Evolutionary conservation across 257 asterid species (phyloP).

Genomic region (Voacanga thouarsii): DNA sequence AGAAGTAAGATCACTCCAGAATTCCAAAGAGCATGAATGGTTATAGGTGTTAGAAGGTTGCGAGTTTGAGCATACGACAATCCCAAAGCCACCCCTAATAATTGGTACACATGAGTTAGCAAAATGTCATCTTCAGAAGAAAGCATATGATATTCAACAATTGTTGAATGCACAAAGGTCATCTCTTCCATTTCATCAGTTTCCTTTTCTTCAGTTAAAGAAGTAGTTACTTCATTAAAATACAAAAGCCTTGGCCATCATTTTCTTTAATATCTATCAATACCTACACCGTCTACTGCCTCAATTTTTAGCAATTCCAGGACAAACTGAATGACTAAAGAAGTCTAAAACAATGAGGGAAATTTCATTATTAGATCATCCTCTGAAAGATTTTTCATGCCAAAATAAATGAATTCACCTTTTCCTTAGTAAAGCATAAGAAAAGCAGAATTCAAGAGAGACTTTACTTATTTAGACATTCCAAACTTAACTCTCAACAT

Average conservation of each 20-base stretch:
- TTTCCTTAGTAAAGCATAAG: background rate
- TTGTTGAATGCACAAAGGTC: background rate
- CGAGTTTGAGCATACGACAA: constrained; percentile 90
- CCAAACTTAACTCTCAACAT: background rate
- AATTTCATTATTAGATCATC: background rate
- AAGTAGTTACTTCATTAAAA: background rate
- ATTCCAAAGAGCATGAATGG: constrained; percentile 88
- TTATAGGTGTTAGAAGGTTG: constrained; percentile 85
- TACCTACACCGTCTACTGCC: background rate
- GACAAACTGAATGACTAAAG: background rate
- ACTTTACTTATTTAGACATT: background rate
- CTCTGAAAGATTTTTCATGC: background rate
- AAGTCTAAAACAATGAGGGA: background rate
- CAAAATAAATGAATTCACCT: background rate
- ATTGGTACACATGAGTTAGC: constrained; percentile 6
- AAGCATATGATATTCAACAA: background rate
- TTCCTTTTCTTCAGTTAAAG: background rate
- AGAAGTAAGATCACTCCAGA: constrained; percentile 86
- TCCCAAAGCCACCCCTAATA: constrained; percentile 73
- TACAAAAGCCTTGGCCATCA: background rate
- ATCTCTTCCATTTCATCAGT: background rate
- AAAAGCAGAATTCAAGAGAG: background rate
- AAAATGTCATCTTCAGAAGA: background rate
- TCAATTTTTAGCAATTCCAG: background rate
- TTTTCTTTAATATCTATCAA: background rate